Conservation (phyloP, 257 asterid species). For the Nicotiana obtusifolia region DNA sequence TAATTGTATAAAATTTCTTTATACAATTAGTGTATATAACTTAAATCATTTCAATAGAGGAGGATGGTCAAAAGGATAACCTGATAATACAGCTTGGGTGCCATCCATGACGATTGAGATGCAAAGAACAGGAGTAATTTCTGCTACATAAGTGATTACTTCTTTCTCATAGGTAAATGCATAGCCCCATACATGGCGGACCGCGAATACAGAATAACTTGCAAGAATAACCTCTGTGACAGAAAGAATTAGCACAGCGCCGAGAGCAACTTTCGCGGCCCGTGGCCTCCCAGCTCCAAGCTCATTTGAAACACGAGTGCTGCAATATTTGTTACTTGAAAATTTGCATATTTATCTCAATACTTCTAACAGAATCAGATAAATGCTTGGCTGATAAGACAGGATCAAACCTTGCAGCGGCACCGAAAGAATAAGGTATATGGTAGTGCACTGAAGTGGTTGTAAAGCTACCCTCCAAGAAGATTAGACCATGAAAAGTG, state of each 20-base stretch:
- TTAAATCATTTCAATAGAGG: neutral
- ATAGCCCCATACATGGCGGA: constrained; percentile 46
- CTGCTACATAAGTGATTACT: constrained; percentile 43
- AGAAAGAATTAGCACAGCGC: constrained; percentile 35
- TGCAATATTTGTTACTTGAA: neutral
- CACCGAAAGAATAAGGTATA: constrained; percentile 60
- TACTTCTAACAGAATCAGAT: neutral
- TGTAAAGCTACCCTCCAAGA: constrained; percentile 47
- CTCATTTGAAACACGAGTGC: constrained; percentile 68
- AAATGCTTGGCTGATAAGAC: neutral
- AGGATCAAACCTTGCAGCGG: constrained; percentile 63
- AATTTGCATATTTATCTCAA: neutral
- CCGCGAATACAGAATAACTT: constrained; percentile 26
- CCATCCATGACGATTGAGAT: constrained; percentile 52
- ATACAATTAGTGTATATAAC: too few species aligned
- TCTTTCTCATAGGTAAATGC: constrained; percentile 50
- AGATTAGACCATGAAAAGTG: neutral
- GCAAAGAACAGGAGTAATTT: constrained; percentile 62
- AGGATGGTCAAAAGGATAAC: neutral
- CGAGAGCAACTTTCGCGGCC: constrained; percentile 42
- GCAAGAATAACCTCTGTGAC: constrained; percentile 43
- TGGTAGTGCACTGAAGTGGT: constrained; percentile 50
- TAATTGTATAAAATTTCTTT: too few species aligned
- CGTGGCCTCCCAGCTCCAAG: constrained; percentile 71
- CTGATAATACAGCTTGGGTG: constrained; percentile 54